Percentiles rank a stretch among this genome's conserved stretches.
phyloP scores from a whole-genome alignment of 139 green algal genomes.

The Chlamydomonas applanata region DNA sequence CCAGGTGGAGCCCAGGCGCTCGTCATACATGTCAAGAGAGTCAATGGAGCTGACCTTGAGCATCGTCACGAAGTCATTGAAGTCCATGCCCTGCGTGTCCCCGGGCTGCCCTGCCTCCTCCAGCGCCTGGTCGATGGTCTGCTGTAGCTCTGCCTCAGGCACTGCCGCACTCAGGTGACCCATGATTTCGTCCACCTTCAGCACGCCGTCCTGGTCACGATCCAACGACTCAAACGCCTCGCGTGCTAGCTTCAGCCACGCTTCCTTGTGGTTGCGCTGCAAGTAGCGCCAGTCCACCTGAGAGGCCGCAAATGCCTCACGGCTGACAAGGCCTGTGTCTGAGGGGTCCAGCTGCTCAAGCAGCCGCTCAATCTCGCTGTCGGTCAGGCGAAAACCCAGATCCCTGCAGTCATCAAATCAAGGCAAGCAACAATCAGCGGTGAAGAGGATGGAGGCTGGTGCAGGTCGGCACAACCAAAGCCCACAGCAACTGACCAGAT shows the following conservation, averaged over 20 bases:
- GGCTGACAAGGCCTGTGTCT: conserved; percentile 29
- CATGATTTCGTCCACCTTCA: conserved; percentile 13
- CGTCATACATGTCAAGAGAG: conserved; percentile 50
- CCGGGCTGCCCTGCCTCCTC: background rate
- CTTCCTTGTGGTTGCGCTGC: conserved; percentile 53
- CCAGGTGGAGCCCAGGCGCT: conserved; percentile 27
- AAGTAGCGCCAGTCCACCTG: conserved; percentile 59
- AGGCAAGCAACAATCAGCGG: background rate
- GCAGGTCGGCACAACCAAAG: conserved; percentile 11
- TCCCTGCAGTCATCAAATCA: background rate
- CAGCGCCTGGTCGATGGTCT: background rate
- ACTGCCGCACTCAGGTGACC: background rate
- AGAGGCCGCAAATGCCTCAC: conserved; percentile 36
- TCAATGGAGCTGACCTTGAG: conserved; percentile 37
- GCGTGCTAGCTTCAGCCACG: conserved; percentile 63
- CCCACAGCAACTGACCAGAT: conserved; percentile 6
- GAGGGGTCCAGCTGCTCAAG: conserved; percentile 32
- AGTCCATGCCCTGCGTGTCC: conserved; percentile 32
- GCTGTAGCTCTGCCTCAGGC: background rate
- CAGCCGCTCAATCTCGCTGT: conserved; percentile 34
- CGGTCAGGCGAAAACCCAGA: conserved; percentile 34
- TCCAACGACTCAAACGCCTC: conserved; percentile 39
- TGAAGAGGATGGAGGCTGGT: background rate
- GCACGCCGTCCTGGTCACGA: conserved; percentile 32
- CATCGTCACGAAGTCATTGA: conserved; percentile 39